phyloP scores from a whole-genome alignment of 441 rosid species.

The Arabidopsis lyrata region DNA sequence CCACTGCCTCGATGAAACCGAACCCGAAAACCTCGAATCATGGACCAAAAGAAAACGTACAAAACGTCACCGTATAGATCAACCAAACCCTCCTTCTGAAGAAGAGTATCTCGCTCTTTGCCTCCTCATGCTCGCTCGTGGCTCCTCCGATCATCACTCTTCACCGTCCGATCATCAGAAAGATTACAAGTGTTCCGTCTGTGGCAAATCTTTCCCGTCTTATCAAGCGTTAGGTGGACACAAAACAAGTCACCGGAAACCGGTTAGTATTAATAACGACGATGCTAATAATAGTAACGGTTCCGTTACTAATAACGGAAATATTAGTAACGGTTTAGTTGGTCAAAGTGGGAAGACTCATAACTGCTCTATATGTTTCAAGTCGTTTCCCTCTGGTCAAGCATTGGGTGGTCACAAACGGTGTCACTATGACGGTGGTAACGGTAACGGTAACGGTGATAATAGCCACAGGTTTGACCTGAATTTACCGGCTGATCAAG shows the following conservation, averaged over 20 bases:
- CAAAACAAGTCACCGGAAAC: constrained; percentile 59
- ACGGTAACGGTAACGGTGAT: constrained; percentile 15
- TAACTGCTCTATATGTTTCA: constrained; percentile 56
- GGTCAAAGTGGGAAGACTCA: constrained; percentile 44
- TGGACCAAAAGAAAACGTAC: constrained; percentile 49
- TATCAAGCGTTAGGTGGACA: constrained; percentile 66
- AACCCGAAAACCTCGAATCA: constrained; percentile 44
- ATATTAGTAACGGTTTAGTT: constrained; percentile 23
- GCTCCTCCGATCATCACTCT: constrained; percentile 23
- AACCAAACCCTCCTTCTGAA: constrained; percentile 43
- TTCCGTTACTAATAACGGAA: constrained; percentile 25
- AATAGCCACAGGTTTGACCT: constrained; percentile 35
- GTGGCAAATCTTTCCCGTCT: constrained; percentile 51
- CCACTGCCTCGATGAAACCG: constrained; percentile 37
- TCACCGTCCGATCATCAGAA: constrained; percentile 25
- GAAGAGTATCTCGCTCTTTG: constrained; percentile 64
- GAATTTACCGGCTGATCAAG: constrained; percentile 43
- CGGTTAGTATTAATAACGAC: constrained; percentile 33
- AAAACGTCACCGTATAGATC: constrained; percentile 52
- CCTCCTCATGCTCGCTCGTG: constrained; percentile 63
- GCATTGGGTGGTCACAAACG: constrained; percentile 78
- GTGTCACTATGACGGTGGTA: constrained; percentile 61
- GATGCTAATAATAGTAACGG: constrained; percentile 16
- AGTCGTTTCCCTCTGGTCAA: constrained; percentile 65
- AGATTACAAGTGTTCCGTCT: constrained; percentile 52